Conservation (phyloP, 78 protist genomes). For the Dictyostelium capitatum region DNA sequence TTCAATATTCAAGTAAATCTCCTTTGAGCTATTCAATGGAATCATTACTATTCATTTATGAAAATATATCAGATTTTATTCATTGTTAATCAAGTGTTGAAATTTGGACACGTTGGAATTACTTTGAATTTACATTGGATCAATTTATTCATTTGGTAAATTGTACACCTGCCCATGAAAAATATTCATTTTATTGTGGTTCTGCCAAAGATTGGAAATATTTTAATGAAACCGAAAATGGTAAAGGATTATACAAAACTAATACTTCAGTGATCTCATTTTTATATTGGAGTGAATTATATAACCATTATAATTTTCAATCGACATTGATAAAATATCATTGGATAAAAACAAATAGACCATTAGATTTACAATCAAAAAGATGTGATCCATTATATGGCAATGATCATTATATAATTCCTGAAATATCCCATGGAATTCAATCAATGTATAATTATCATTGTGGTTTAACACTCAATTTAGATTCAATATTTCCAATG, state of each 20-base stretch:
- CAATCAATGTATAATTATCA: neutral
- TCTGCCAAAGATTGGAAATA: neutral
- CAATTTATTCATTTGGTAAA: neutral
- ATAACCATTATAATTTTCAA: neutral
- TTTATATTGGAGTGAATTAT: neutral
- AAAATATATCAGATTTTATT: neutral
- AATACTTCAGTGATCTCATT: too few relatives aligned
- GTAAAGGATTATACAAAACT: too few relatives aligned
- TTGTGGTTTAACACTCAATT: neutral
- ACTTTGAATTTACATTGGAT: neutral
- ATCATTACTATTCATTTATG: neutral
- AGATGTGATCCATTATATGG: neutral
- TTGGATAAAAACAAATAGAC: neutral
- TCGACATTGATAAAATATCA: neutral
- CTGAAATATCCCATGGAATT: neutral
- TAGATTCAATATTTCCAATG: neutral
- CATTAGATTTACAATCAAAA: neutral
- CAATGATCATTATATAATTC: neutral
- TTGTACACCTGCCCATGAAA: neutral
- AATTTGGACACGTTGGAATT: neutral
- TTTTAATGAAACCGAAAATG: too few relatives aligned
- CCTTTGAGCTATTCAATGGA: neutral
- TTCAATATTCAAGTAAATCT: neutral
- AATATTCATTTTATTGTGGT: neutral
- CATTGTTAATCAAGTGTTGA: neutral